Percentiles rank a stretch among this genome's conserved stretches.
phyloP scores from a whole-genome alignment of 179 eudicot species.

The Nepenthes alata region DNA sequence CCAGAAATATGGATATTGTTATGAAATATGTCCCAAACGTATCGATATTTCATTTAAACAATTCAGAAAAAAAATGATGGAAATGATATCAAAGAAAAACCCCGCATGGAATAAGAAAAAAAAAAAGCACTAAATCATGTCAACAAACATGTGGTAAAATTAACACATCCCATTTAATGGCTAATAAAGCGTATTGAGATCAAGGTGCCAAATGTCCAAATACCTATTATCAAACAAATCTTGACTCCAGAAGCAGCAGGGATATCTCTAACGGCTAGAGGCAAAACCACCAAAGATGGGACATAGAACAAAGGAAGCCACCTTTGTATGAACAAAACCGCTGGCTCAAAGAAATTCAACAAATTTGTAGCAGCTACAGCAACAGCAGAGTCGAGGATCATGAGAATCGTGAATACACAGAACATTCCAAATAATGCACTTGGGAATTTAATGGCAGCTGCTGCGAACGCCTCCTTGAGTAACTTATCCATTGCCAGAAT shows the following conservation, averaged over 20 bases:
- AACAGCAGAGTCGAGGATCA: constrained; percentile 46
- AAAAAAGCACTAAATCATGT: not conserved
- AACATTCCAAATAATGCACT: constrained; percentile 98
- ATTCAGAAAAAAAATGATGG: too few species aligned
- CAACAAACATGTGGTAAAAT: too few species aligned
- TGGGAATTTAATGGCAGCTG: constrained; percentile 81
- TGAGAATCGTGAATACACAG: constrained; percentile 61
- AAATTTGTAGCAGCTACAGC: constrained; percentile 60
- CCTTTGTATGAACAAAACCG: constrained; percentile 82
- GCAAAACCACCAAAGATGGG: constrained; percentile 84
- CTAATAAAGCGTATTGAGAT: not conserved
- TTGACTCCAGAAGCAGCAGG: constrained; percentile 89
- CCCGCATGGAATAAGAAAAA: too few species aligned
- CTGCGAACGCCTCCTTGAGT: constrained; percentile 58
- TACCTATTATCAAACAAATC: constrained; percentile 76
- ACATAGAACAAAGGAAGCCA: constrained; percentile 99
- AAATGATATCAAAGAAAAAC: too few species aligned
- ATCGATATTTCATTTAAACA: too few species aligned
- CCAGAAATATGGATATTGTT: too few species aligned
- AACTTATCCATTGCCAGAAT: constrained; percentile 67
- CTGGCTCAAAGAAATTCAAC: constrained; percentile 89
- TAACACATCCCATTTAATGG: not conserved
- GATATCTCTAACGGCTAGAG: constrained; percentile 80
- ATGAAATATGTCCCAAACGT: too few species aligned
- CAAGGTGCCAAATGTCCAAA: not conserved